Conservation (phyloP, 139 green algal genomes). For the Ulvella scutata region DNA sequence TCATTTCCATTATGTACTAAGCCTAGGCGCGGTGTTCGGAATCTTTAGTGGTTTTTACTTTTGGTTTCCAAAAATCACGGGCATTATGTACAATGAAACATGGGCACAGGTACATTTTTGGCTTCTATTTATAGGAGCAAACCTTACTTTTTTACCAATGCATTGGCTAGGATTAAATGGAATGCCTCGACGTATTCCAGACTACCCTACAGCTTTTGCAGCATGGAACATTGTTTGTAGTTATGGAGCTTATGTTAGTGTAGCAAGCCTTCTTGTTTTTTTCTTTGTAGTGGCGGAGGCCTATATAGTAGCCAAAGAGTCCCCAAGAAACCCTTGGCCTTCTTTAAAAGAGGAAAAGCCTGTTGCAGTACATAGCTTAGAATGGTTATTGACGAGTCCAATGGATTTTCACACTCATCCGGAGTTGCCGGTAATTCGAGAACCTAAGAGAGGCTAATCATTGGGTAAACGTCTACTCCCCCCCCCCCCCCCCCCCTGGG, state of each 20-base stretch:
- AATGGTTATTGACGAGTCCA: conserved; percentile 45
- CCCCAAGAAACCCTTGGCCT: conserved; percentile 37
- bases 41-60: conserved; percentile 57
- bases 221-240: conserved; percentile 43
- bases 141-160: conserved; percentile 59
- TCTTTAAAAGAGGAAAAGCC: conserved; percentile 17
- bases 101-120: conserved; percentile 53
- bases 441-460: too few relatives aligned
- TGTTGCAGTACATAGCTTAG: conserved; percentile 19
- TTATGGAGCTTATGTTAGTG: conserved; percentile 54
- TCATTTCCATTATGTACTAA: conserved; percentile 60
- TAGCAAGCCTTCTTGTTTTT: conserved; percentile 41
- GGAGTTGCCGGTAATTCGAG: too few relatives aligned
- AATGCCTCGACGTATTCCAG: conserved; percentile 52
- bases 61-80: conserved; percentile 51
- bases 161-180: conserved; percentile 49
- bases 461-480: too few relatives aligned
- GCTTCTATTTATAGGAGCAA: conserved; percentile 54
- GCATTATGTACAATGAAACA: conserved; percentile 40
- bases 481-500: too few relatives aligned
- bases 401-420: conserved; percentile 43
- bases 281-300: conserved; percentile 47
- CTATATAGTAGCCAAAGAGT: conserved; percentile 28
- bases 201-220: conserved; percentile 51
- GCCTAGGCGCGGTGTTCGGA: conserved; percentile 51